Evolutionary conservation across 2,329 filamentous ascomycete genomes (phyloP), one percentile per base, ranked within the genome.

Genomic region (Fusarium liriodendri): DNA sequence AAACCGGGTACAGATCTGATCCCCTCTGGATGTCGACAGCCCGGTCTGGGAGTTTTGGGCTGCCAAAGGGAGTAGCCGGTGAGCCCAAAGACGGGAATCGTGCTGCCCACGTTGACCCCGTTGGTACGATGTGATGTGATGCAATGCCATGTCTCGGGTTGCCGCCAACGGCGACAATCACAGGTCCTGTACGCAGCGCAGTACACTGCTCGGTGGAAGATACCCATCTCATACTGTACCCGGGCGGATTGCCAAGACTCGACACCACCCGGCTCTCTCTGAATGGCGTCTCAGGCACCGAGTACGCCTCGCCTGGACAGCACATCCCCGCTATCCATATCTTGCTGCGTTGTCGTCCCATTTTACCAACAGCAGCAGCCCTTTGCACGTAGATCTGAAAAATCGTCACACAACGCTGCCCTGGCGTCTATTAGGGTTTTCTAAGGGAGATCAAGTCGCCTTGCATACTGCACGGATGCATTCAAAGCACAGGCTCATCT

Each of bases 101-200:
- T 57, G 33, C 16, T 37, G 54, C 60, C 29, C 62, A 61, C 61
- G 70, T 42, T 70, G 29, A 52, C 18, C 50, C 27, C 63, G 54
- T 59, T 74, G 70, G 64, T 77, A 59, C 61, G 55, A 73, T 74
- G 66, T 38, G 37, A 63, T 62, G 63, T 74, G 73, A 75, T 76
- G 73, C 64, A 72, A 67, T 64, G 69, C 64, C 62, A 64, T 65
- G 62, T 74, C 71, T 74, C 65, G 73, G 55, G 65, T 75, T 55
- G 62, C 65, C 66, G 69, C 69, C 64, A 63, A 70, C 66, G 59
- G 50, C 58, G 59, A 62, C 65, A 55, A 62, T 52, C 37, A 50
- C 18, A 66, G 58, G 45, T 47, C 25, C 27, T 45, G 35, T 22
- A 42, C 52, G 22, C 33, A 38, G 47, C 13, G 22, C 40, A 38